Base-by-base conservation (phyloP, 768 basidiomycete species). In the Tubosaeta brunneosetosa region DNA sequence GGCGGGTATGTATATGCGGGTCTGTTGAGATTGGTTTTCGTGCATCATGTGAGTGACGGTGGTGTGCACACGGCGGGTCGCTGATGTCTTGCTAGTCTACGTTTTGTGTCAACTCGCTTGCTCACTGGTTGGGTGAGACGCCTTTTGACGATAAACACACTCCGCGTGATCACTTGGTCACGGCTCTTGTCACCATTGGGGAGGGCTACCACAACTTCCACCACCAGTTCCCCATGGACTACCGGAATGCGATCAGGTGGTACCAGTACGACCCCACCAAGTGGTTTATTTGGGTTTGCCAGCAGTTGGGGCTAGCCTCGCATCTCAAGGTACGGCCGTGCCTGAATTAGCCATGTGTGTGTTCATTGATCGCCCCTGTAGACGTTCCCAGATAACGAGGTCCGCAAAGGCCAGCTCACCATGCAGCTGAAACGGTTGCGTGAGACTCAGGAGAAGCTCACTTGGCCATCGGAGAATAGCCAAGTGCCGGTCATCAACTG, bases 121-220 rank as follows among this genome's bases (percentile, higher is more conserved):
- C 93, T 14, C 94, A 97, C 71, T 97, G 91, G 91, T 83, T 97
- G 55, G 94, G 94, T 45, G 92, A 93, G 55, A 74, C 87, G 8
- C 90, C 92, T 22, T 95, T 93, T 64, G 93, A 95, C 71, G 91
- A 94, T 81, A 94, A 94, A 74, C 91, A 94, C 71, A 88, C 91
- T 9, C 93, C 94, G 16, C 80, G 86, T 48, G 92, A 95, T 70
- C 93, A 94, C 71, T 67, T 93, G 55, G 66, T 94, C 66, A 94
- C 93, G 29, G 94, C 94, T 3, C 74, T 97, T 29, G 86, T 84
- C 55, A 97, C 94, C 34, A 85, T 94, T 63, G 94, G 94, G 49
- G 94, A 97, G 71, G 94, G 94, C 14, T 97, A 97, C 75, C 94
- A 97, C 78, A 97, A 97, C 72, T 95, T 95, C 82, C 94, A 97